Evolutionary conservation across 441 rosid species (phyloP).

Genomic region (Rhodomyrtus psidioides): DNA sequence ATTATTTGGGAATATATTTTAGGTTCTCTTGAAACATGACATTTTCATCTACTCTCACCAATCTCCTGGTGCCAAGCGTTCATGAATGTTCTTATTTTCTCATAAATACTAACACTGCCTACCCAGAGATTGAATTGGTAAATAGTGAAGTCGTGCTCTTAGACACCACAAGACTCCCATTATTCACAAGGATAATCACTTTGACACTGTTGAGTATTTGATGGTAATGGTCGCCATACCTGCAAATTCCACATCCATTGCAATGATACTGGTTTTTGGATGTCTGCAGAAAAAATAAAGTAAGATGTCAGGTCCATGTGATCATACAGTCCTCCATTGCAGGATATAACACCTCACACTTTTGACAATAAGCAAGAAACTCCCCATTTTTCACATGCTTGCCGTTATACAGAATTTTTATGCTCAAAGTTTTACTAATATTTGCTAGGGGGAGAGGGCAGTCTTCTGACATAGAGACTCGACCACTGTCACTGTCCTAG

Average conservation of each 20-base stretch:
- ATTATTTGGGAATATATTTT: neutral
- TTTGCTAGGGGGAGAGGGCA: neutral
- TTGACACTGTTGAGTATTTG: neutral
- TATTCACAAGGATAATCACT: neutral
- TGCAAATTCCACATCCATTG: slow-evolving; percentile 88
- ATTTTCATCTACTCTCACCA: neutral
- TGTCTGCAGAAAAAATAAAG: slow-evolving; percentile 36
- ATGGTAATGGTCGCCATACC: slow-evolving; percentile 23
- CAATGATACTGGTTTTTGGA: slow-evolving; percentile 83
- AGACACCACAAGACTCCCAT: neutral
- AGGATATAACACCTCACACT: neutral
- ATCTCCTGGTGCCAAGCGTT: neutral
- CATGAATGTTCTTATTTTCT: neutral
- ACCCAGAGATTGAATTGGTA: neutral
- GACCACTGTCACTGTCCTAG: neutral
- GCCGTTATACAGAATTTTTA: neutral
- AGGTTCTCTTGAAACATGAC: neutral
- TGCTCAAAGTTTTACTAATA: neutral
- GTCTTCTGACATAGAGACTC: neutral
- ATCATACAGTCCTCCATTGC: neutral
- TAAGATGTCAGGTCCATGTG: neutral
- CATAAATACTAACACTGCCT: neutral
- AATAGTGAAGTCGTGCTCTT: neutral
- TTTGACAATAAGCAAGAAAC: neutral
- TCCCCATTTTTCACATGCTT: neutral